Base-by-base conservation (phyloP, 768 basidiomycete genomes). In the Leccinum obscurum region DNA sequence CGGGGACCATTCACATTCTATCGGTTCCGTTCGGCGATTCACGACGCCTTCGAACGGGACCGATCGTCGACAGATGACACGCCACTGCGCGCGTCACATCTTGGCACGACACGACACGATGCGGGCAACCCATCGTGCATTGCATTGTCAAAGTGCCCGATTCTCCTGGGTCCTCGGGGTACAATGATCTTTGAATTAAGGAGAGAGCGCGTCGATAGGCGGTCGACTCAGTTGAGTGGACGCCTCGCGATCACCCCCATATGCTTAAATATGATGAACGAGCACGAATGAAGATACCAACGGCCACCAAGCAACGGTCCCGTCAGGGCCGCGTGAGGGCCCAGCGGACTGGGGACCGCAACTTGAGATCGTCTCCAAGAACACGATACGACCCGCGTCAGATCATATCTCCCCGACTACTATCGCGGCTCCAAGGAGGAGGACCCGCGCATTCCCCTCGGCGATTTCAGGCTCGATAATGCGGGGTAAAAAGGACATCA, bases 1-100 rank as follows among this genome's bases (percentile, higher is more conserved):
- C 49, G 15, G 14, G 14, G 10, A 22, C 13, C 4, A 69, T 79
- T 66, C 70, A 89, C 92, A 95, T 95, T 6, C 93, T 94, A 78
- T 95, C 94, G 41, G 92, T 90, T 3, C 93, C 93, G 78, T 95
- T 94, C 93, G 93, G 60, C 7, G 24, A 53, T 4, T 17, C 22
- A 22, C 11, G 7, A 22, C 1, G 20, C 10, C 35, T 32, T 52
- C 26, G 28, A 34, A 46, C 15, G 22, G 37, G 46, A 20, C 34
- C 14, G 13, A 28, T 26, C 7, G 7, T 51, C 15, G 48, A 28
- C 10, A 41, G 9, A 17, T 24, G 17, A 34, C 32, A 14, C 7
- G 35, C n/a, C 26, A n/a, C n/a, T 35, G 20, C 7, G 24, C 32
- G 35, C 14, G 35, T 5, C 34, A 34, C 11, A 34, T 34, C 34